Base-by-base conservation (phyloP, 176 grass and related monocot genomes). In the Phragmites australis region DNA sequence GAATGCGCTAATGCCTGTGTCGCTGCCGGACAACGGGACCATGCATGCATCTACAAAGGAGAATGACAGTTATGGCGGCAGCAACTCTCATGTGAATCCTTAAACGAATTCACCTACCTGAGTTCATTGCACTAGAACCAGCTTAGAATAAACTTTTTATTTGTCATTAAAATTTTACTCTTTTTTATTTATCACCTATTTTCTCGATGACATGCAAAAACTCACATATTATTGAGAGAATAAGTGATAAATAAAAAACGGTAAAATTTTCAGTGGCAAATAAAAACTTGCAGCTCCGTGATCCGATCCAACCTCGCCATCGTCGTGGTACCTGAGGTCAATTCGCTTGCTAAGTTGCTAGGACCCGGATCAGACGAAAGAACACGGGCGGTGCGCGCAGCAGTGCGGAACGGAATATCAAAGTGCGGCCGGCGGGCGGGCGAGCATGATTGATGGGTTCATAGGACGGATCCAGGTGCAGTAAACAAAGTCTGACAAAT, bases 71-170 rank as follows among this genome's bases (percentile, higher is more conserved):
- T 34, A 88, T 82, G 85, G 78, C 67, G 27, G 78, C 77, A 77
- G 66, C 81, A 34, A 82, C 29, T 52, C 55, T 79, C 85, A 79
- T 88, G 86, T 88, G 82, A 85, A 70, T 45, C 60, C 70, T 68
- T 40, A 64, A 82, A 86, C 46, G 43, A 41, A 43, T 60, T 78
- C 85, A 91, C 72, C 85, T 6, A 85, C 89, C 89, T 19, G 15
- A 82, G 59, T 90, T 88, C 83, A 50, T 78, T 65, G 44, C 60
- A 14, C 62, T 12, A 9, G 13, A 29, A 3, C 25, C n/a, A n/a
- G n/a, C n/a, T n/a, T n/a, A n/a, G n/a, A n/a, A n/a, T n/a, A n/a
- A n/a, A n/a, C n/a, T n/a, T n/a, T n/a, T n/a, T n/a, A n/a, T n/a
- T n/a, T n/a, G n/a, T n/a, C n/a, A n/a, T n/a, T n/a, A n/a, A n/a